These are phyloP conservation scores for Musa schizocarpa DNA, from an alignment of 176 grass and related monocot species.

Conservation along the genomic window DNA sequence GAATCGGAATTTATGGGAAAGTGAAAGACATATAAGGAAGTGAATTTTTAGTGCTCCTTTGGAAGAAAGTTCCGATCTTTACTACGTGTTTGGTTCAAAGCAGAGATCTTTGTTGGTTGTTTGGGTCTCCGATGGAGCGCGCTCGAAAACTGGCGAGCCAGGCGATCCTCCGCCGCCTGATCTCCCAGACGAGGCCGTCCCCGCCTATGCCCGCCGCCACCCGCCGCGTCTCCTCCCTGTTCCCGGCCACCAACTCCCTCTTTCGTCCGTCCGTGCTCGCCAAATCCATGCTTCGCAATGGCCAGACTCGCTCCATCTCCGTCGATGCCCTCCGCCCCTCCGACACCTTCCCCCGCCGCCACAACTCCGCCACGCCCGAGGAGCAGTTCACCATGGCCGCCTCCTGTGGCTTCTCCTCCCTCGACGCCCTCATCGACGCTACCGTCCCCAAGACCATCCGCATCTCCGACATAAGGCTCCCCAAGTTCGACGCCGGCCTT, in stretches of 20 bases:
- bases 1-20: neutral
- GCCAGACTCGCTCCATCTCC: constrained; percentile 30
- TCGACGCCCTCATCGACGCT: constrained; percentile 74
- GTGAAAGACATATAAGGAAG: neutral
- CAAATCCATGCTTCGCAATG: constrained; percentile 24
- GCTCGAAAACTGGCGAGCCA: constrained; percentile 65
- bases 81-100: neutral
- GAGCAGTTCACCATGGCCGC: constrained; percentile 70
- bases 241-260: neutral
- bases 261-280: neutral
- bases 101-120: neutral
- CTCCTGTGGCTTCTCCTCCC: constrained; percentile 46
- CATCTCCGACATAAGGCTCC: constrained; percentile 16
- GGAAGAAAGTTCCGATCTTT: neutral
- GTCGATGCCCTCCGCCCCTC: constrained; percentile 56
- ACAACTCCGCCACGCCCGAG: constrained; percentile 75
- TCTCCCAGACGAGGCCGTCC: constrained; percentile 32
- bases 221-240: constrained; percentile 15
- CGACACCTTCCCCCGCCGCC: constrained; percentile 82
- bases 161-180: constrained; percentile 63
- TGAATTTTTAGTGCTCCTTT: neutral
- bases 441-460: constrained; percentile 43
- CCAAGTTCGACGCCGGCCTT: constrained; percentile 64
- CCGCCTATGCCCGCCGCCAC: constrained; percentile 1
- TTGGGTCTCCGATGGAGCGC: constrained; percentile 46